Conservation (phyloP, 306 rosid genomes). For the Prunus kanzakura region DNA sequence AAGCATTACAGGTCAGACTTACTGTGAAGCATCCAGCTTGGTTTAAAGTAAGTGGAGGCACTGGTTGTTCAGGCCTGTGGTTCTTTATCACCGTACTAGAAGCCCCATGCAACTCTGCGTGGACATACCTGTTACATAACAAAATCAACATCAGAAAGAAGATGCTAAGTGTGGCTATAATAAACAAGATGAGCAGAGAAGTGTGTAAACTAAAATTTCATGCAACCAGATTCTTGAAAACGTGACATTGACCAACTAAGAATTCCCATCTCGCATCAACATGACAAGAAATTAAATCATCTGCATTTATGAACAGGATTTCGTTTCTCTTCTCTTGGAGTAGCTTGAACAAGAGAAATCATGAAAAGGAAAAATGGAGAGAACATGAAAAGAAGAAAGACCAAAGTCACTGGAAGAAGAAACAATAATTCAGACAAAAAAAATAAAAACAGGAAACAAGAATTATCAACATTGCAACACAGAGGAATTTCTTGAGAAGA, state of each 20-base stretch:
- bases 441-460: background rate
- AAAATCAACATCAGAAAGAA: constrained; percentile 33
- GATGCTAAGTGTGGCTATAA: constrained; percentile 11
- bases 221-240: background rate
- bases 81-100: constrained; percentile 90
- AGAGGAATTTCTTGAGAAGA: constrained; percentile 7
- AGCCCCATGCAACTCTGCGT: constrained; percentile 97
- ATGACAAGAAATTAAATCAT: background rate
- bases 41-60: constrained; percentile 88
- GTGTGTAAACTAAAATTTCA: background rate
- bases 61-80: constrained; percentile 81
- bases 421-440: background rate
- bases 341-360: background rate
- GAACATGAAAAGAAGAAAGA: background rate
- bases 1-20: constrained; percentile 35
- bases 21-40: constrained; percentile 97
- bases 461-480: background rate
- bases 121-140: constrained; percentile 68
- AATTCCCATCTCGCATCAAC: background rate
- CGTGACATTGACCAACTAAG: background rate
- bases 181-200: background rate
- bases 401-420: background rate
- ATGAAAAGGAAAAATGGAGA: background rate
- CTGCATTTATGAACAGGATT: background rate
- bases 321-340: background rate